Conservation (phyloP, 306 rosid genomes). For the Quercus robur region DNA sequence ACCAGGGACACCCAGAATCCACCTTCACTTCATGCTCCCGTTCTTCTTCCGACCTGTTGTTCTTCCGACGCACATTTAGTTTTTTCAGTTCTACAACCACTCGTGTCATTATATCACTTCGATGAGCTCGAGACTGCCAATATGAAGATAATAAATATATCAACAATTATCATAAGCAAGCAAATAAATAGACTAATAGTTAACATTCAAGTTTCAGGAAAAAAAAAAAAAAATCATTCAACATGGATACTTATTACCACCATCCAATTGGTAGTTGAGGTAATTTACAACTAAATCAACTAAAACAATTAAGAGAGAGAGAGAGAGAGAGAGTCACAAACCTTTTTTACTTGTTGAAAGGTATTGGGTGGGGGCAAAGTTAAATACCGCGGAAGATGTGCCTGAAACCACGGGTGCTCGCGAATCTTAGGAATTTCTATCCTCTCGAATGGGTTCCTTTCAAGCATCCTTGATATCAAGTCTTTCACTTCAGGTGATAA, state of each 20-base stretch:
- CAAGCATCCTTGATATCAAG: constrained; percentile 84
- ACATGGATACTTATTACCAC: background rate
- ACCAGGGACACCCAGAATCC: constrained; percentile 50
- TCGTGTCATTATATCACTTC: constrained; percentile 83
- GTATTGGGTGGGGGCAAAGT: constrained; percentile 88
- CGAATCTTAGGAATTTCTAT: constrained; percentile 89
- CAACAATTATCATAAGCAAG: constrained; percentile 17
- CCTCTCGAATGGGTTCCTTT: constrained; percentile 85
- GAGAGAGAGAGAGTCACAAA: background rate
- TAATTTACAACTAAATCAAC: background rate
- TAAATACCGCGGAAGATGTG: constrained; percentile 87
- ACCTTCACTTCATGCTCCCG: constrained; percentile 91
- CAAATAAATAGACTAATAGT: background rate
- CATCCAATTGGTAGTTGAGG: background rate
- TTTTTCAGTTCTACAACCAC: constrained; percentile 87
- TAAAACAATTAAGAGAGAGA: background rate
- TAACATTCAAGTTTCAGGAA: background rate
- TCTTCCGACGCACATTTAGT: constrained; percentile 84
- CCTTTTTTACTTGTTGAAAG: constrained; percentile 75
- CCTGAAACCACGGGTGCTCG: constrained; percentile 89
- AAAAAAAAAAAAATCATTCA: background rate
- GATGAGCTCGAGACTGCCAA: constrained; percentile 79
- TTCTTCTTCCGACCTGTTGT: constrained; percentile 85
- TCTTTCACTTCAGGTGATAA: constrained; percentile 83
- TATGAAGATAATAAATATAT: constrained; percentile 17